These are phyloP conservation scores for Euphorbia schlechtendalii DNA, from an alignment of 441 rosid genomes.

Conservation along the genomic window DNA sequence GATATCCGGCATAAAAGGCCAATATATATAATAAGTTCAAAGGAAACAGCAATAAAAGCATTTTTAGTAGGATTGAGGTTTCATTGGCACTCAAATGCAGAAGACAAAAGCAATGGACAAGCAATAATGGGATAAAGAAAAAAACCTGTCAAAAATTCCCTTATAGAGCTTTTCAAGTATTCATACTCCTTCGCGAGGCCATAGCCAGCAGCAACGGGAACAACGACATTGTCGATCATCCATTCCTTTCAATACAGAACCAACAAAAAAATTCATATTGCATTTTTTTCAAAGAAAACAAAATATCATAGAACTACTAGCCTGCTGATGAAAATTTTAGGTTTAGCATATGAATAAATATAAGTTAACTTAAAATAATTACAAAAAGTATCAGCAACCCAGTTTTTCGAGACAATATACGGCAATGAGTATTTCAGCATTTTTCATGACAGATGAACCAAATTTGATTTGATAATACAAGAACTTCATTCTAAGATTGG, in stretches of 20 bases:
- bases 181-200: slow-evolving; percentile 61
- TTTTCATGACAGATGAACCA: neutral
- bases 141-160: slow-evolving; percentile 58
- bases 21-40: neutral
- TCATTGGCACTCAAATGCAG: neutral
- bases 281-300: neutral
- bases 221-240: slow-evolving; percentile 75
- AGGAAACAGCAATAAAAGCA: neutral
- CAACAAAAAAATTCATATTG: slow-evolving; percentile 5
- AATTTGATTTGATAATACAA: neutral
- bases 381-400: neutral
- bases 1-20: neutral
- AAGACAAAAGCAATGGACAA: neutral
- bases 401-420: neutral
- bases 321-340: neutral
- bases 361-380: too few species aligned
- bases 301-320: neutral
- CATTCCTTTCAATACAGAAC: slow-evolving; percentile 44
- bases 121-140: slow-evolving; percentile 11
- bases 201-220: slow-evolving; percentile 66
- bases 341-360: too few species aligned
- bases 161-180: slow-evolving; percentile 67
- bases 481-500: neutral
- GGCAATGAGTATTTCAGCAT: too few species aligned
- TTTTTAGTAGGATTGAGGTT: neutral